Percentiles rank a stretch among this genome's conserved stretches.
phyloP scores from a whole-genome alignment of 2,329 filamentous ascomycete species.

The Cytospora leucostoma region DNA sequence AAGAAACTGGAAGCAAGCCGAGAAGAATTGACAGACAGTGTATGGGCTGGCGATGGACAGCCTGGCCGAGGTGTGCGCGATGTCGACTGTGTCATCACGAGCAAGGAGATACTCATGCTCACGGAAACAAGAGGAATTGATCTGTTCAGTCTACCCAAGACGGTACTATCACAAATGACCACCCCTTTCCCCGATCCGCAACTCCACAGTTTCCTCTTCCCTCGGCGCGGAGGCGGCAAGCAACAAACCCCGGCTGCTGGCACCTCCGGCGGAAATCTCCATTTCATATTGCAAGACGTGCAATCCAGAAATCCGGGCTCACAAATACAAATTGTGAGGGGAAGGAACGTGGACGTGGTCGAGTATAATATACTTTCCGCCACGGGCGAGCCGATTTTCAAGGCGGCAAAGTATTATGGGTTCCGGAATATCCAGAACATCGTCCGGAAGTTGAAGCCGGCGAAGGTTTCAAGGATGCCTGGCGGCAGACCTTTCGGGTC shows the following conservation, averaged over 20 bases:
- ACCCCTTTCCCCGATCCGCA: constrained; percentile 71
- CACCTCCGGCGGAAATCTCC: constrained; percentile 84
- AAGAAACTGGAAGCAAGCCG: constrained; percentile 97
- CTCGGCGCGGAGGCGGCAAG: constrained; percentile 43
- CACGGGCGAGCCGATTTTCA: constrained; percentile 64
- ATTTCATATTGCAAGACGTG: constrained; percentile 78
- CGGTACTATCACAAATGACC: constrained; percentile 48
- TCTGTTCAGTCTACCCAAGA: constrained; percentile 69
- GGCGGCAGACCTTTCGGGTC: constrained; percentile 66
- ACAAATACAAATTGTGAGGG: constrained; percentile 68
- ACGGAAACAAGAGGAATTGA: constrained; percentile 77
- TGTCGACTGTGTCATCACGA: constrained; percentile 97
- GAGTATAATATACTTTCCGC: constrained; percentile 73
- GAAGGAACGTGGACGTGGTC: constrained; percentile 87
- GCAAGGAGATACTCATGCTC: constrained; percentile 89
- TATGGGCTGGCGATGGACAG: constrained; percentile 61
- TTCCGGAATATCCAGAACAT: constrained; percentile 99
- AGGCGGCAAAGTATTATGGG: constrained; percentile 89
- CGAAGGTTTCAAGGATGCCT: constrained; percentile 74
- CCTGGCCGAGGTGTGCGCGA: constrained; percentile 69
- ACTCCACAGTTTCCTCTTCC: constrained; percentile 75
- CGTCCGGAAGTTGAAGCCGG: constrained; percentile 86
- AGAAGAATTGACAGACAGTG: constrained; percentile 81
- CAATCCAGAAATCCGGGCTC: constrained; percentile 72
- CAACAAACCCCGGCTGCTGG: constrained; percentile 62